Base-by-base conservation (phyloP, 306 rosid species). In the Quillaja saponaria region DNA sequence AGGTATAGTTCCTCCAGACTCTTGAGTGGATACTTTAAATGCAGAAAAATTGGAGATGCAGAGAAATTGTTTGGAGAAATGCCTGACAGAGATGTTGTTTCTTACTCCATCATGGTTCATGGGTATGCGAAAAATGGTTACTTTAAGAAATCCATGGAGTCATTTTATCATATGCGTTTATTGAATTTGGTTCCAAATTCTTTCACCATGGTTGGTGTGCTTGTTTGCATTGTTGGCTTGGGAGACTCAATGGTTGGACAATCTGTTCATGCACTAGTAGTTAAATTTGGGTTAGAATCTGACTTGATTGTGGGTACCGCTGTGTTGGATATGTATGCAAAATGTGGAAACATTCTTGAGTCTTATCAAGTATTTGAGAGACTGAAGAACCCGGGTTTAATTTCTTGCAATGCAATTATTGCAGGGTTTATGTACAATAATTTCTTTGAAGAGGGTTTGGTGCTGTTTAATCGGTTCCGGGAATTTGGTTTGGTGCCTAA, bases 81-180 rank as follows among this genome's bases (percentile, higher is more conserved):
- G 18, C 70, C 51, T 10, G 12, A 51, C 1, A 64, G 46, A 39
- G 55, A 51, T 40, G 50, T 50, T 52, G 70, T 64, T 41, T 34
- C 42, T 13, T 64, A 52, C 40, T 51, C 70, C 31, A 40, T 64
- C 14, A 51, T 64, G 70, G 39, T 64, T 64, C 61, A 51, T 39
- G 61, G 61, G 13, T 40, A 51, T 64, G 49, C 60, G 13, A 64
- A 61, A 46, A 45, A 52, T 15, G 60, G 70, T 10, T 40, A 19
- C n/a, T 41, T 9, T 37, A 8, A 5, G 1, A 21, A 64, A 21
- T 25, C 70, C 40, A 40, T 40, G 50, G 16, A 51, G 13, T 12
- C 31, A 4, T 64, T 34, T 64, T 39, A 60, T 42, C 61, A 14
- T 1, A 51, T 64, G 70, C 51, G 52, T 31, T 20, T n/a, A n/a